These are phyloP conservation scores for Collybiopsis luxurians DNA, from an alignment of 768 basidiomycete species.

Conservation along the genomic window DNA sequence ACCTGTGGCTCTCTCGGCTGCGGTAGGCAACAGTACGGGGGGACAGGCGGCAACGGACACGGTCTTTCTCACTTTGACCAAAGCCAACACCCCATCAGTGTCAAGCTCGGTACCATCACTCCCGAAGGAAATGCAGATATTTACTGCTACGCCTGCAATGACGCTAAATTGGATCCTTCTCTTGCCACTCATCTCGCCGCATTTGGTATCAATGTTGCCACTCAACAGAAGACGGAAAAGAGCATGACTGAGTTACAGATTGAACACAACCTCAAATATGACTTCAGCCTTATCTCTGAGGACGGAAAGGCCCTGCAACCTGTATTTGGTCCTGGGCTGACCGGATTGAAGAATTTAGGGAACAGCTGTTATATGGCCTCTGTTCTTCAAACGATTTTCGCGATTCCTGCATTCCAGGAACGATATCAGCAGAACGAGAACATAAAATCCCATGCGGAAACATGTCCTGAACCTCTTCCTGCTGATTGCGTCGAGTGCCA, in stretches of 20 bases:
- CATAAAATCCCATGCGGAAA: slow-evolving; percentile 45
- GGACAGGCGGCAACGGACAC: slow-evolving; percentile 84
- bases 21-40: slow-evolving; percentile 83
- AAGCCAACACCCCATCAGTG: slow-evolving; percentile 75
- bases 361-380: slow-evolving; percentile 99
- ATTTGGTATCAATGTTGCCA: slow-evolving; percentile 86
- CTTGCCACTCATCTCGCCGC: slow-evolving; percentile 68
- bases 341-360: slow-evolving; percentile 89
- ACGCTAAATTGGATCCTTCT: slow-evolving; percentile 75
- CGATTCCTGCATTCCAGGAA: slow-evolving; percentile 71
- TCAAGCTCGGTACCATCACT: slow-evolving; percentile 95
- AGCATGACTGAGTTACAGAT: slow-evolving; percentile 99
- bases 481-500: slow-evolving; percentile 94
- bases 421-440: slow-evolving; percentile 53
- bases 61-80: slow-evolving; percentile 75
- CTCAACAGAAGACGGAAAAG: slow-evolving; percentile 90
- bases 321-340: slow-evolving; percentile 84
- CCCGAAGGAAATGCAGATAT: slow-evolving; percentile 93
- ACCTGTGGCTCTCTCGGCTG: slow-evolving; percentile 90
- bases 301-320: slow-evolving; percentile 87
- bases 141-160: slow-evolving; percentile 91
- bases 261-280: slow-evolving; percentile 92
- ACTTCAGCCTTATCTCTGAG: slow-evolving; percentile 87
- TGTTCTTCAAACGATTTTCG: slow-evolving; percentile 82
- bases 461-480: slow-evolving; percentile 67